Evolutionary conservation across 75 land plant species (phyloP).

Genomic region (Cryptomeria japonica): DNA sequence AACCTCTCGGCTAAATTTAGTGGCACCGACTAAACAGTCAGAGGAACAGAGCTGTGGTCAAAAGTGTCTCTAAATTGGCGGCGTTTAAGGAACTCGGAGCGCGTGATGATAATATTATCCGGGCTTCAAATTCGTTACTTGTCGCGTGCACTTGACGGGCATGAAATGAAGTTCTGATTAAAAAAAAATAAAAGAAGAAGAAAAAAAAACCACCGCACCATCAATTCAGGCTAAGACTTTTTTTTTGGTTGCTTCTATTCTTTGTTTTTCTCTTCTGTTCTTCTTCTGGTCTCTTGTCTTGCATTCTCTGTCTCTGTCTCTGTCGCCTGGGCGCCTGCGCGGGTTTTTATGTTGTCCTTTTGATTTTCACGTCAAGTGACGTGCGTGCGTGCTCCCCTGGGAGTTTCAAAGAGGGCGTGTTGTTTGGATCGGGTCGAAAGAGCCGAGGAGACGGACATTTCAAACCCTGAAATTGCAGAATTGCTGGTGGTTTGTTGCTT

Average conservation of each 20-base stretch:
- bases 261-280: background rate
- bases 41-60: background rate
- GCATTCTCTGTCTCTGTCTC: background rate
- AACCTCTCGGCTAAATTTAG: background rate
- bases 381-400: background rate
- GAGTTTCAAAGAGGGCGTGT: background rate
- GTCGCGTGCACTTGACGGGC: background rate
- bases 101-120: background rate
- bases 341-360: background rate
- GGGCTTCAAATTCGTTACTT: slow-evolving; percentile 3
- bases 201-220: background rate
- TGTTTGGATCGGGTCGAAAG: background rate
- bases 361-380: background rate
- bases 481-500: too few relatives aligned
- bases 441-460: background rate
- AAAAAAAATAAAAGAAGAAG: background rate
- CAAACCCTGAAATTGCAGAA: background rate
- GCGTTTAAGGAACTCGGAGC: background rate
- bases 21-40: background rate
- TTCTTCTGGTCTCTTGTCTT: background rate
- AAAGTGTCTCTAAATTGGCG: background rate
- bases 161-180: background rate
- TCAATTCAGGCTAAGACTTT: background rate
- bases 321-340: background rate
- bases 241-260: slow-evolving; percentile 3